These are phyloP conservation scores for Geosmithia putterillii DNA, from an alignment of 2,329 filamentous ascomycete genomes.

Conservation along the genomic window DNA sequence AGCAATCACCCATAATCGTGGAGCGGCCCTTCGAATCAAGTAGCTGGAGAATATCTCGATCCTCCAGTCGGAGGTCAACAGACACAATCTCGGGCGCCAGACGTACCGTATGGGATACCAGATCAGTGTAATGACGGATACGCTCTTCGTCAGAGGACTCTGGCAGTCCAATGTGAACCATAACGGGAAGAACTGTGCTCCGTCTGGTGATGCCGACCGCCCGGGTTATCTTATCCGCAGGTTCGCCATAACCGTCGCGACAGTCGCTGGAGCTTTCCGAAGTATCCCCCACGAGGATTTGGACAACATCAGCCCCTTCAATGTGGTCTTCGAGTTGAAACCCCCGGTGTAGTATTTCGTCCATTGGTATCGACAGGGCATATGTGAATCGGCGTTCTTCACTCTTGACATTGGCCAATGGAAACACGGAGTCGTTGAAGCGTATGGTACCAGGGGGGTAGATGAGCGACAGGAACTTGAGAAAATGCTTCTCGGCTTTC, in stretches of 20 bases:
- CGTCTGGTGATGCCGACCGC: constrained; percentile 48
- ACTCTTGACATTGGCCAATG: constrained; percentile 47
- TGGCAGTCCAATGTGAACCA: constrained; percentile 34
- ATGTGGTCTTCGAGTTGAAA: constrained; percentile 53
- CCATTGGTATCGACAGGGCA: constrained; percentile 49
- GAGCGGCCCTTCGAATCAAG: constrained; percentile 38
- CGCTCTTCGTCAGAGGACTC: constrained; percentile 10
- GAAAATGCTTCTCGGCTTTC: constrained; percentile 54
- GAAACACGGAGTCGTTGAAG: constrained; percentile 51
- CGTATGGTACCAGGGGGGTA: constrained; percentile 41
- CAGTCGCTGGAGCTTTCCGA: constrained; percentile 8
- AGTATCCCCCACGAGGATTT: constrained; percentile 40
- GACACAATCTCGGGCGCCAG: constrained; percentile 46
- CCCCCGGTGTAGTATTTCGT: constrained; percentile 36
- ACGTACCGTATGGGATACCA: constrained; percentile 38
- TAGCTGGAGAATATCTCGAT: constrained; percentile 35
- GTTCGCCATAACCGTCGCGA: constrained; percentile 10
- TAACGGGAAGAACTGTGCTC: constrained; percentile 47
- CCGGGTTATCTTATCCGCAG: constrained; percentile 40
- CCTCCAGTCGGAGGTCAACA: constrained; percentile 46
- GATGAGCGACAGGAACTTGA: constrained; percentile 54
- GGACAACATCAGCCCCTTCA: constrained; percentile 55
- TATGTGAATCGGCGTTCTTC: constrained; percentile 54
- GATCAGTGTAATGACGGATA: constrained; percentile 34
- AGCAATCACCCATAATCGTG: constrained; percentile 49